These are phyloP conservation scores for Cryptosporidium canis DNA, from an alignment of 169 alveolate genomes.

Conservation along the genomic window DNA sequence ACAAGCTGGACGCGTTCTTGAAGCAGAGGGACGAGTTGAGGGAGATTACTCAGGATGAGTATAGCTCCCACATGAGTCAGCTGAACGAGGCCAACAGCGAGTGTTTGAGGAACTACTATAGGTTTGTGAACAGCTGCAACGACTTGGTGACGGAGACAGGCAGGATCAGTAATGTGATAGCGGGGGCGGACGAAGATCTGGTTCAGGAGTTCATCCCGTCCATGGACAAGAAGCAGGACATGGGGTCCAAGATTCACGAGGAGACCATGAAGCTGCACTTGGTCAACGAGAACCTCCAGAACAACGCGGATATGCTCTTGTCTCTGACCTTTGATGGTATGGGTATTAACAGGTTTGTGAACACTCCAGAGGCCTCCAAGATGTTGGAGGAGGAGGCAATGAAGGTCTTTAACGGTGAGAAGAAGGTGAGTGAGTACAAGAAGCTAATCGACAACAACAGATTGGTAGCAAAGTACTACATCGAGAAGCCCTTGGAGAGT, in stretches of 20 bases:
- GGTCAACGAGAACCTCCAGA: not conserved
- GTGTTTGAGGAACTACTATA: not conserved
- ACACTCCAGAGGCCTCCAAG: not conserved
- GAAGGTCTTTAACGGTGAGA: not conserved
- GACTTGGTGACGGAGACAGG: not conserved
- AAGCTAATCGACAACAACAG: not conserved
- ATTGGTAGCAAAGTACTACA: not conserved
- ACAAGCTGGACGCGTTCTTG: not conserved
- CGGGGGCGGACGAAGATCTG: not conserved
- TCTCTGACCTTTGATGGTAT: not conserved
- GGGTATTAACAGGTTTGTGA: not conserved
- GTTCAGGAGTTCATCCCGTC: not conserved
- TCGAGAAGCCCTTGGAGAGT: not conserved
- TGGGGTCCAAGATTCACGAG: not conserved
- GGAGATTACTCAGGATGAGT: not conserved
- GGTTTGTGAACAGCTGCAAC: not conserved
- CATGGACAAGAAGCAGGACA: not conserved
- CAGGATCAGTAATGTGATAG: not conserved
- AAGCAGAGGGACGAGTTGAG: not conserved
- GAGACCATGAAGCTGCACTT: not conserved
- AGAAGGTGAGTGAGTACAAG: not conserved
- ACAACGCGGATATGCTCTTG: not conserved
- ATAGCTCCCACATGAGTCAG: not conserved
- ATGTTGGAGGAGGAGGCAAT: not conserved
- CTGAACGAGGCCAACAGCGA: not conserved